Evolutionary conservation across 495 filamentous ascomycete genomes (phyloP).

Genomic region (Penicillium coffeae): DNA sequence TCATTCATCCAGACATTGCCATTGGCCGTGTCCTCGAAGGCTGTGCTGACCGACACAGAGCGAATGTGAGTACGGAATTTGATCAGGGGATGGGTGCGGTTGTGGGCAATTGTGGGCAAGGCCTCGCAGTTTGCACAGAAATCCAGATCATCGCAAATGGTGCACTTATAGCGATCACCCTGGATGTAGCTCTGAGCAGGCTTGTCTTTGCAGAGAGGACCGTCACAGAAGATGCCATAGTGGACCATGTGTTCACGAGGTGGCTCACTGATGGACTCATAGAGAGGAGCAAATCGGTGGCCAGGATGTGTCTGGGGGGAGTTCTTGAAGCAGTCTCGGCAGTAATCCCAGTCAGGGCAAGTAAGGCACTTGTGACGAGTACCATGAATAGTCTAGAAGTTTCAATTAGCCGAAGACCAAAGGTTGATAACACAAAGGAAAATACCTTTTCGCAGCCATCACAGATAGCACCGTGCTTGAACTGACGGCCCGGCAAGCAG

Average conservation of each 20-base stretch:
- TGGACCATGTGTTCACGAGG: conserved; percentile 54
- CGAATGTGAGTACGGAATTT: conserved; percentile 95
- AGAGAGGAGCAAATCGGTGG: conserved; percentile 89
- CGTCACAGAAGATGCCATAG: conserved; percentile 89
- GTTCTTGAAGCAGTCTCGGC: conserved; percentile 66
- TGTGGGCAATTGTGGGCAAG: conserved; percentile 76
- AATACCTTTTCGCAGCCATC: conserved; percentile 85
- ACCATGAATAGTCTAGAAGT: conserved; percentile 65
- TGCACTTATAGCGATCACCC: conserved; percentile 93
- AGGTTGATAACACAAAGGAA: not conserved
- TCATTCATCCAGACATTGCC: conserved; percentile 68
- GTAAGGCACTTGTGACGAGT: conserved; percentile 95
- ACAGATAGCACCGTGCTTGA: conserved; percentile 82
- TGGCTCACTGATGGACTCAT: conserved; percentile 64
- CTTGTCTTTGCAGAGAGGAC: conserved; percentile 73
- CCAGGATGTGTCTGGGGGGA: conserved; percentile 66
- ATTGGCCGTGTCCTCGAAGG: conserved; percentile 67
- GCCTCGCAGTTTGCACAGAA: conserved; percentile 96
- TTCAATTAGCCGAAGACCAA: conserved; percentile 20
- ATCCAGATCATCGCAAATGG: conserved; percentile 92
- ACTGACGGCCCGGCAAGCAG: conserved; percentile 76
- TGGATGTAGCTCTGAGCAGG: conserved; percentile 63
- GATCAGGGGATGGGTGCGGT: conserved; percentile 90
- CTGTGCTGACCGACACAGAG: conserved; percentile 81
- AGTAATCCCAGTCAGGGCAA: conserved; percentile 98